A percentile compares a stretch with the other conserved stretches of the same genome.
These are phyloP conservation scores for Davidsoniella eucalypti DNA, from an alignment of 2,329 filamentous ascomycete genomes.

Conservation along the genomic window DNA sequence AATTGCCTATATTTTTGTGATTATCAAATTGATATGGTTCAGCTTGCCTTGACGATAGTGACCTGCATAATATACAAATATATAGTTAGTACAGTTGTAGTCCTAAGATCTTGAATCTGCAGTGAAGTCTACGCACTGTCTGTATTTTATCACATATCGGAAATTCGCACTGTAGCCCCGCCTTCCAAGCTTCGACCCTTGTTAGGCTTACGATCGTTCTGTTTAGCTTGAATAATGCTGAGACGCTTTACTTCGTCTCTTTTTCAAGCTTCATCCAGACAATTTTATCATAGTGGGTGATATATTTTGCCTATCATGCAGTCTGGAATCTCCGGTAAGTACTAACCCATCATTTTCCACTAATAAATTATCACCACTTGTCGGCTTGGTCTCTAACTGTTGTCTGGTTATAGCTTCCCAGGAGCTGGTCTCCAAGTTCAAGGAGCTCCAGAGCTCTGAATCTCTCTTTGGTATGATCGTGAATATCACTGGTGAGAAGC, in stretches of 20 bases:
- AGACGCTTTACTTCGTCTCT: no score
- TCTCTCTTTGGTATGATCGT: slow-evolving; percentile 54
- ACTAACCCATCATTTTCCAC: background rate
- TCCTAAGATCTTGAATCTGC: no score
- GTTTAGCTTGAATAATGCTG: background rate
- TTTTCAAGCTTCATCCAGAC: background rate
- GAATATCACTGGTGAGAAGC: slow-evolving; percentile 51
- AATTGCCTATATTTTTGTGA: no score
- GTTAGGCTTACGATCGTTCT: background rate
- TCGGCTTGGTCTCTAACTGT: background rate
- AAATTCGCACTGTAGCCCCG: slow-evolving; percentile 1
- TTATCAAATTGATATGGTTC: no score
- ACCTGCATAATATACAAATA: no score
- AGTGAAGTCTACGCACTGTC: background rate
- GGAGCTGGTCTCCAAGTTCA: slow-evolving; percentile 62
- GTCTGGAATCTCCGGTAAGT: slow-evolving; percentile 57
- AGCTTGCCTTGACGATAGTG: no score
- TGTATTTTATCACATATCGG: background rate
- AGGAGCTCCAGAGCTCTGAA: slow-evolving; percentile 43
- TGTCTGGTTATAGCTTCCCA: slow-evolving; percentile 41
- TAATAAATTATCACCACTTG: background rate
- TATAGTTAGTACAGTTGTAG: no score
- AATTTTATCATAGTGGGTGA: background rate
- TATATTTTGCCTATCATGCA: slow-evolving; percentile 39
- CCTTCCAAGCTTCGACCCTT: slow-evolving; percentile 4